Conservation (phyloP, 495 filamentous ascomycete species). For the Annulohypoxylon nitens region DNA sequence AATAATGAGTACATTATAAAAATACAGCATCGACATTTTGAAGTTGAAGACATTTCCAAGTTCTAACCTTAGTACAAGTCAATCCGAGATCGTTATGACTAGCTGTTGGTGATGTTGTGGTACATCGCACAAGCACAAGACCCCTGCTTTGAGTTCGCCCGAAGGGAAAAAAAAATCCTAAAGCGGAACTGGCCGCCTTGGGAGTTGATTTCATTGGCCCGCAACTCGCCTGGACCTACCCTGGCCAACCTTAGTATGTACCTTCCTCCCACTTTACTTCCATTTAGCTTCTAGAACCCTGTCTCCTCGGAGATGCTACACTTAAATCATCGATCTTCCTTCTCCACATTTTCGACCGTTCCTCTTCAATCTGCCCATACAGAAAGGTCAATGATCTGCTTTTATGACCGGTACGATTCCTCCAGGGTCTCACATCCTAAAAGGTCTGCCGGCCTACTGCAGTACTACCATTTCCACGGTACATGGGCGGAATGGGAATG, state of each 20-base stretch:
- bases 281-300: constrained; percentile 32
- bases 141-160: constrained; percentile 21
- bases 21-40: background rate
- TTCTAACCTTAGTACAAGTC: background rate
- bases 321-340: constrained; percentile 43
- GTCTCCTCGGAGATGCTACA: constrained; percentile 56
- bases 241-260: constrained; percentile 9
- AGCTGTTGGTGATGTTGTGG: constrained; percentile 1
- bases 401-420: constrained; percentile 14
- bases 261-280: constrained; percentile 25
- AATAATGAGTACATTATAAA: background rate
- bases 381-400: constrained; percentile 37
- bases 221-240: constrained; percentile 44
- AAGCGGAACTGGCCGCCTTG: constrained; percentile 41
- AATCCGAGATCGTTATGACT: background rate
- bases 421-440: constrained; percentile 31
- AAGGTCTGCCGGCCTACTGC: constrained; percentile 41
- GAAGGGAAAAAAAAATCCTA: constrained; percentile 38
- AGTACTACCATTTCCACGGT: constrained; percentile 21
- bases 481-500: background rate
- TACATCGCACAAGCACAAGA: constrained; percentile 22
- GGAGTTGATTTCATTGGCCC: constrained; percentile 23
- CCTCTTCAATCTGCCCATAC: constrained; percentile 10
- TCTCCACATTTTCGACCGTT: constrained; percentile 37
- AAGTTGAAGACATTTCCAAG: constrained; percentile 1